Evolutionary conservation across 2,329 filamentous ascomycete genomes (phyloP).

Genomic region (Neonectria sp.): DNA sequence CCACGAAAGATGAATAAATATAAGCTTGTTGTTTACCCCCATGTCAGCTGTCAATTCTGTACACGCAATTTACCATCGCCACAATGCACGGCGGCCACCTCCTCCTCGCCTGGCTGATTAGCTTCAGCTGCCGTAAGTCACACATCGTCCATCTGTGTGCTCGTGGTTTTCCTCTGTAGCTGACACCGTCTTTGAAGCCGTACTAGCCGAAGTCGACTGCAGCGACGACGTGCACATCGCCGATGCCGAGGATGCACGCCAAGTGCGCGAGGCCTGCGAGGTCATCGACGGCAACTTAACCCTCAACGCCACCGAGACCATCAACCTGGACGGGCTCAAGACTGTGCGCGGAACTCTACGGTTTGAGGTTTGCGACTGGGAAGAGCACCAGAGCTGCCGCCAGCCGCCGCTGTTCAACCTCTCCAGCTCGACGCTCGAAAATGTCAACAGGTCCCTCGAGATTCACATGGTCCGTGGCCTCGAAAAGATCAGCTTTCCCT

Average conservation of each 20-base stretch:
- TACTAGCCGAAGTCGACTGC: conserved; percentile 6
- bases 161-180: neutral
- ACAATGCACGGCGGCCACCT: too few relatives aligned
- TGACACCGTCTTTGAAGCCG: neutral
- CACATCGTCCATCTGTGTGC: neutral
- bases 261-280: conserved; percentile 8
- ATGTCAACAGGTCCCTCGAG: neutral
- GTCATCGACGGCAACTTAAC: conserved; percentile 3
- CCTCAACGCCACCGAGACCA: neutral
- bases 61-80: too few relatives aligned
- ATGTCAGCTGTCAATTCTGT: too few relatives aligned
- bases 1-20: too few relatives aligned
- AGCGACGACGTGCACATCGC: neutral
- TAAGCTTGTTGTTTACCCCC: too few relatives aligned
- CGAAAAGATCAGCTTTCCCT: conserved; percentile 1
- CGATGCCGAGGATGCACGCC: conserved; percentile 1
- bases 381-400: neutral
- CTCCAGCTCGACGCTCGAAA: conserved; percentile 8
- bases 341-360: neutral
- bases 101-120: neutral
- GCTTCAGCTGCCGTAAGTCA: neutral
- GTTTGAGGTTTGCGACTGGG: neutral
- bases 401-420: neutral
- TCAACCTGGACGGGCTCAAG: conserved; percentile 5
- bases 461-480: neutral